Evolutionary conservation across 1,284 basidiomycete species (phyloP).

Genomic region (Ganoderma meredithae): DNA sequence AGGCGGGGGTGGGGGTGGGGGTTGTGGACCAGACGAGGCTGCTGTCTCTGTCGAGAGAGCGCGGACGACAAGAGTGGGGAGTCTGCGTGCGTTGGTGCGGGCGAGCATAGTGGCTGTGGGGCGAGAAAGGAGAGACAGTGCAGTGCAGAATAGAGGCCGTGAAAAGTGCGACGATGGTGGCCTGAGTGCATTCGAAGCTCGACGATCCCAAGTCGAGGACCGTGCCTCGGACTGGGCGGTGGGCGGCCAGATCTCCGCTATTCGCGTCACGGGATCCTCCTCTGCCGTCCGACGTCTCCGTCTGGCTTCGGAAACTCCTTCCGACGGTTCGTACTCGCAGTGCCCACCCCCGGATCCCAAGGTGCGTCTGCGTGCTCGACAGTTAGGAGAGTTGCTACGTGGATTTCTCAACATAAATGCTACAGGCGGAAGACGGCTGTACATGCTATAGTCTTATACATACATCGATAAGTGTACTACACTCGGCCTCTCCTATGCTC

Average conservation of each 20-base stretch:
- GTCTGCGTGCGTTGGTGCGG: constrained; percentile 31
- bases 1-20: constrained; percentile 44
- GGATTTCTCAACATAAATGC: not conserved
- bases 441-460: not conserved
- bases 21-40: constrained; percentile 41
- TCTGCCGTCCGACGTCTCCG: constrained; percentile 1
- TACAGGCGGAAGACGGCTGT: not conserved
- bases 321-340: not conserved
- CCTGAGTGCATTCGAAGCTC: constrained; percentile 19
- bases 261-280: constrained; percentile 16
- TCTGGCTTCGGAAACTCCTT: not conserved
- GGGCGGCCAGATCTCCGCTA: not conserved
- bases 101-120: constrained; percentile 28
- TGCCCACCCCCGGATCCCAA: not conserved
- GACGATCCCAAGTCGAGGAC: not conserved
- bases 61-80: constrained; percentile 45
- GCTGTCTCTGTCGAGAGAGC: constrained; percentile 59
- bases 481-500: not conserved
- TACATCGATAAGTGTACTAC: constrained; percentile 3
- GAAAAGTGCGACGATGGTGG: constrained; percentile 18
- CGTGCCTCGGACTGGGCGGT: not conserved
- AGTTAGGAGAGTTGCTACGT: not conserved
- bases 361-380: not conserved
- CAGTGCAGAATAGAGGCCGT: not conserved
- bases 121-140: constrained; percentile 8